Percentiles rank a stretch among this genome's conserved stretches.
Evolutionary conservation across 179 eudicot genomes (phyloP).

Genomic region (Kewa caespitosa): DNA sequence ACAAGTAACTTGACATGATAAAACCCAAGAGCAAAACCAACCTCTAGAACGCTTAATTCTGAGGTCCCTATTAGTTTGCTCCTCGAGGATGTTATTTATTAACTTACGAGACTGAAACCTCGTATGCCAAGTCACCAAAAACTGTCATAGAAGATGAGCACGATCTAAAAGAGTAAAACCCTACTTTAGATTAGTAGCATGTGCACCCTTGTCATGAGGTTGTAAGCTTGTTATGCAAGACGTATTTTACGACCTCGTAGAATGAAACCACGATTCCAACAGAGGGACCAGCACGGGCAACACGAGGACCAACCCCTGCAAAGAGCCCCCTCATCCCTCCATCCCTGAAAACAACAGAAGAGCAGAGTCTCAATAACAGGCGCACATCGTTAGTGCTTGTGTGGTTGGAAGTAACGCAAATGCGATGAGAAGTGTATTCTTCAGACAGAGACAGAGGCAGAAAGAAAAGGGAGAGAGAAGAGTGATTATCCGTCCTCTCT

Average conservation of each 20-base stretch:
- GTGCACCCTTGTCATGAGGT: conserved; percentile 8
- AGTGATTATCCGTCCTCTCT: not conserved
- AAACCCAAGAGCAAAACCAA: not conserved
- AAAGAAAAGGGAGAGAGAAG: not conserved
- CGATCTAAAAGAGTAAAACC: conserved; percentile 18
- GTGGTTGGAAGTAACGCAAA: too few relatives aligned
- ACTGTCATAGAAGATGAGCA: conserved; percentile 27
- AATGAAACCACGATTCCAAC: conserved; percentile 90
- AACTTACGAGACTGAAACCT: not conserved
- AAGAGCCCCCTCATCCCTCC: conserved; percentile 83
- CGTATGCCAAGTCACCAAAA: conserved; percentile 11
- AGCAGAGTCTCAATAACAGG: not conserved
- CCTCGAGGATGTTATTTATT: conserved; percentile 19
- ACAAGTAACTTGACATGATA: conserved; percentile 26
- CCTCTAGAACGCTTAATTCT: conserved; percentile 1
- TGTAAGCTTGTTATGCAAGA: conserved; percentile 33
- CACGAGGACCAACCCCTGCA: conserved; percentile 77
- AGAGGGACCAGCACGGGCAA: conserved; percentile 92
- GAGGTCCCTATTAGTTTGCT: conserved; percentile 1
- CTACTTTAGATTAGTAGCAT: not conserved
- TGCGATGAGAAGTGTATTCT: too few relatives aligned
- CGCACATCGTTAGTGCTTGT: too few relatives aligned
- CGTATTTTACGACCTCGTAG: conserved; percentile 80
- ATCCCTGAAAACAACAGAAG: conserved; percentile 43
- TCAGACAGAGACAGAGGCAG: not conserved